Base-by-base conservation (phyloP, 345 rosid genomes). In the Erysimum cheiranthoides region DNA sequence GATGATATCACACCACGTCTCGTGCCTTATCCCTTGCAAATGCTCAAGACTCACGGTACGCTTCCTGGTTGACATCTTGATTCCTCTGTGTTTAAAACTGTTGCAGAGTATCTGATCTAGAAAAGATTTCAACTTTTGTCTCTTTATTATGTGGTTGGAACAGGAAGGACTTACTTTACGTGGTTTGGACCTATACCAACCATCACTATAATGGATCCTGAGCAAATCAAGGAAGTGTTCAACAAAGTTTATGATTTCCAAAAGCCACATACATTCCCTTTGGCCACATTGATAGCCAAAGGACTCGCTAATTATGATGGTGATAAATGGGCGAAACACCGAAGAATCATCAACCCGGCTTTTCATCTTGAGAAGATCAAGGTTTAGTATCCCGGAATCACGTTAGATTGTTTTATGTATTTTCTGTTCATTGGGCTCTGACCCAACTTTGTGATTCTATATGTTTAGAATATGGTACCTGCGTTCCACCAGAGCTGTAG, bases 181-280 rank as follows among this genome's bases (percentile, higher is more conserved):
- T 84, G 90, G 92, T 0, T 66, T 14, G 89, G 87, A 28, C 87
- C 85, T 0, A 73, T 14, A 46, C 86, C 89, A 40, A 79, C 49
- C 21, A 66, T 84, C 59, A 75, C 57, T 10, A 78, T 85, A 49
- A 79, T 52, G 79, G 62, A 86, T n/a, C 87, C 84, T 1, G 83
- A 85, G 54, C 67, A 50, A 1, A 73, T 83, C 30, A 86, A 76
- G 32, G 81, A 83, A 9, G 68, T 86, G 21, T 70, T 82, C 31
- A 63, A 32, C 59, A 85, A 13, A 49, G 61, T 72, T 47, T 66
- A 56, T 13, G 88, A 84, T 11, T 84, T 83, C 14, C 78, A 30
- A 3, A 83, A 81, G 81, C 13, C 73, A 0, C 66, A 60, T 5
- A 3, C 57, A 1, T 61, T 63, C 13, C 82, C 76, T 16, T 42